Conservation (phyloP, 768 basidiomycete genomes). For the Mycena crocata region DNA sequence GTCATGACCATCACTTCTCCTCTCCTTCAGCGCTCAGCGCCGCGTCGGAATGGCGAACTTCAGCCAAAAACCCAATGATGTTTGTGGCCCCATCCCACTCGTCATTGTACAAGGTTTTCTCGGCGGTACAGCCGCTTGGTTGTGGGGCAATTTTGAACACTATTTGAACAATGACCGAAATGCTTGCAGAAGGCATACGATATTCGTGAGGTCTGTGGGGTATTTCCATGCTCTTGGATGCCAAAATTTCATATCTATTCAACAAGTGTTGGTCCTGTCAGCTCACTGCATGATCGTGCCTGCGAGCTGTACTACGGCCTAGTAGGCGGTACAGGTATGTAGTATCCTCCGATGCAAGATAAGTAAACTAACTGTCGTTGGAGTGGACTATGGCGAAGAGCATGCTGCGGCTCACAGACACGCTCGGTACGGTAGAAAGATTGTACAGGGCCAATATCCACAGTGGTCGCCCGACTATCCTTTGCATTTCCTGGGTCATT, state of each 20-base stretch:
- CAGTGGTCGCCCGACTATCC: conserved; percentile 56
- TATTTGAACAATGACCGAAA: conserved; percentile 42
- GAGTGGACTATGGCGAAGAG: conserved; percentile 61
- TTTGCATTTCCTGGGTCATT: conserved; percentile 63
- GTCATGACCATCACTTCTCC: too few relatives aligned
- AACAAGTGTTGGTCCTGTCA: conserved; percentile 60
- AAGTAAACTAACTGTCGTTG: neutral
- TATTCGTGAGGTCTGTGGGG: conserved; percentile 37
- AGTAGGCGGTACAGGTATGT: conserved; percentile 56
- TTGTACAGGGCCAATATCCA: conserved; percentile 56
- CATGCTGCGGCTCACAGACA: conserved; percentile 55
- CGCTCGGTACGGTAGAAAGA: conserved; percentile 54
- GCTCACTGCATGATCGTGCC: conserved; percentile 64
- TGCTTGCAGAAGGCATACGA: conserved; percentile 32
- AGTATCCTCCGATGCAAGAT: neutral
- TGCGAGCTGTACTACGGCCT: conserved; percentile 63
- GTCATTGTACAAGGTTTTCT: conserved; percentile 64
- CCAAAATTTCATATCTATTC: neutral
- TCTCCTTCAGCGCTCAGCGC: too few relatives aligned
- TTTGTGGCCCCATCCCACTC: conserved; percentile 44
- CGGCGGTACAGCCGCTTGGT: conserved; percentile 46
- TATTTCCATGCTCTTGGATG: neutral
- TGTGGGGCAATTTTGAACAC: conserved; percentile 55
- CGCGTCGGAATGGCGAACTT: conserved; percentile 9
- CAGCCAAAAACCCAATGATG: neutral